Percentiles rank a stretch among this genome's conserved stretches.
These are phyloP conservation scores for Picea sitchensis DNA, from an alignment of 75 land plant species.

Conservation along the genomic window DNA sequence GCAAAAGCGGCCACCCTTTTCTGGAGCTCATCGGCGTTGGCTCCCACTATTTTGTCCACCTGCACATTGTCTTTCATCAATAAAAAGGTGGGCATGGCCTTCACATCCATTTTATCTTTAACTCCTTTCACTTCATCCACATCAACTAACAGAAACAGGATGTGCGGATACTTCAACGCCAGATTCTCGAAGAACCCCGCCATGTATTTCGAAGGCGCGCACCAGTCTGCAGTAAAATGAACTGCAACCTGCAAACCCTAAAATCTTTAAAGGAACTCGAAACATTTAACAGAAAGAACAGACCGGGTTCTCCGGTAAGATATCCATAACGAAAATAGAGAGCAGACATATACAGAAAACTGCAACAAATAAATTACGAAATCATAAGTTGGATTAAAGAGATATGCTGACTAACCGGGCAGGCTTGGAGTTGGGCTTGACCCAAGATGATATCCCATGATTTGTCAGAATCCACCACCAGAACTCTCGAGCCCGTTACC, in stretches of 20 bases:
- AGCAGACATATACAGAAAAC: constrained; percentile 9
- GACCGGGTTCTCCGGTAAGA: not conserved
- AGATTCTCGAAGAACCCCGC: constrained; percentile 42
- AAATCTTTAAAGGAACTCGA: not conserved
- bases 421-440: constrained; percentile 37
- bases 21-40: constrained; percentile 52
- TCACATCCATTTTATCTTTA: constrained; percentile 46
- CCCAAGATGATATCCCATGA: constrained; percentile 38
- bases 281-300: not conserved
- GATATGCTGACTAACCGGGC: constrained; percentile 21
- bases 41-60: constrained; percentile 39
- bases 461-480: constrained; percentile 38
- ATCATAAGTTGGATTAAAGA: too few species aligned
- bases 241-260: constrained; percentile 30
- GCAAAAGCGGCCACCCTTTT: constrained; percentile 35
- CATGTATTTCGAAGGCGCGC: constrained; percentile 53
- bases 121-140: constrained; percentile 47
- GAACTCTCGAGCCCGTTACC: constrained; percentile 25
- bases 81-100: constrained; percentile 62
- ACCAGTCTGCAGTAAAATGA: constrained; percentile 58
- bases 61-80: constrained; percentile 19
- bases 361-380: too few species aligned
- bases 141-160: constrained; percentile 49
- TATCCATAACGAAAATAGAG: not conserved
- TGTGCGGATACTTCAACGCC: constrained; percentile 27